A percentile compares a stretch with the other conserved stretches of the same genome.
Conservation (phyloP, 768 basidiomycete genomes). For the Xerocomellus amylosporus region DNA sequence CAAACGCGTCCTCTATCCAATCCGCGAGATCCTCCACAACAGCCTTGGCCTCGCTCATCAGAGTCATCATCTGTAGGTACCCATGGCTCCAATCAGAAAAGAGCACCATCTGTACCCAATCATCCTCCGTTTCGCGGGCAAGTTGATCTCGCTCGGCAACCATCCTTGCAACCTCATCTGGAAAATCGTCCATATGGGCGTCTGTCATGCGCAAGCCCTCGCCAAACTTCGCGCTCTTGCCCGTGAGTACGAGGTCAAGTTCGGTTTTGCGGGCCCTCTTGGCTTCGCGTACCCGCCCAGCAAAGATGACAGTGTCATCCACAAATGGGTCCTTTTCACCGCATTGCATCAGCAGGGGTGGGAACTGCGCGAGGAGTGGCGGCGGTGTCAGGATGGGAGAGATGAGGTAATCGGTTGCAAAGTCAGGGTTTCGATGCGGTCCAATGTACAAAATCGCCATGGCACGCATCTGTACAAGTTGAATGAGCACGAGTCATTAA, state of each 20-base stretch:
- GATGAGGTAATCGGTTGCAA: conserved; percentile 91
- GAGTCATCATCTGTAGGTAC: conserved; percentile 88
- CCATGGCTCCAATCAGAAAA: conserved; percentile 98
- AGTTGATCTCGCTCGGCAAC: conserved; percentile 60
- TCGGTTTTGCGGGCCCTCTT: conserved; percentile 81
- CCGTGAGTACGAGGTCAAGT: conserved; percentile 57
- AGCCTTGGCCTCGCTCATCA: conserved; percentile 79
- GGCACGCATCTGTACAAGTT: conserved; percentile 89
- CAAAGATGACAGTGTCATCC: conserved; percentile 96
- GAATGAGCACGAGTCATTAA: no score
- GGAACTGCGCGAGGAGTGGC: conserved; percentile 85
- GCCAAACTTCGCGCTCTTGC: conserved; percentile 62
- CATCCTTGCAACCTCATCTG: conserved; percentile 40
- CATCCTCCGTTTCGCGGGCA: conserved; percentile 73
- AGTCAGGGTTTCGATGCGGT: conserved; percentile 90
- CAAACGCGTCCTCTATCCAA: conserved; percentile 86
- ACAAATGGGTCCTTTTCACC: conserved; percentile 96
- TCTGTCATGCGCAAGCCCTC: conserved; percentile 63
- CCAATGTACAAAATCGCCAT: conserved; percentile 99
- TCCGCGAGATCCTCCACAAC: conserved; percentile 82
- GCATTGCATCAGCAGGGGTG: conserved; percentile 89
- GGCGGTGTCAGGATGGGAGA: conserved; percentile 91
- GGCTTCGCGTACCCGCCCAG: conserved; percentile 91
- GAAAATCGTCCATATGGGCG: conserved; percentile 27
- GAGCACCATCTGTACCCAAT: conserved; percentile 92